Evolutionary conservation across 148 eudicot genomes (phyloP).

Genomic region (Nepenthes gracilis): DNA sequence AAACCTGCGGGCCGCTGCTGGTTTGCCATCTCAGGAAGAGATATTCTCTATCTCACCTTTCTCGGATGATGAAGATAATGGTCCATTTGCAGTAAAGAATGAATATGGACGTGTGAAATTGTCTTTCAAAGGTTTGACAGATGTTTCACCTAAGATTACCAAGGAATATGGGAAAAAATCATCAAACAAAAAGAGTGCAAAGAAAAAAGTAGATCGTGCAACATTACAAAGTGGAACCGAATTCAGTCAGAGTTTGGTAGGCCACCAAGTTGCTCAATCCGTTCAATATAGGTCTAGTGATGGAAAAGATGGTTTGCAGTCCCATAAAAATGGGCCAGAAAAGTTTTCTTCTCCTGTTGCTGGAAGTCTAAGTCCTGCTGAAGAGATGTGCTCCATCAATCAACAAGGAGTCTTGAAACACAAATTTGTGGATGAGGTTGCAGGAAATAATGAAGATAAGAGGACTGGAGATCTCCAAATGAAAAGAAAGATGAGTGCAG

Average conservation of each 20-base stretch:
- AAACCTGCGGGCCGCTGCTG: slow-evolving; percentile 89
- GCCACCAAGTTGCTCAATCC: slow-evolving; percentile 23
- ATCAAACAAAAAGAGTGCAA: slow-evolving; percentile 41
- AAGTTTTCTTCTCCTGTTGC: slow-evolving; percentile 1
- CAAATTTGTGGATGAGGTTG: slow-evolving; percentile 48
- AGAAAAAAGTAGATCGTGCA: slow-evolving; percentile 44
- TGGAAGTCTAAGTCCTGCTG: slow-evolving; percentile 41
- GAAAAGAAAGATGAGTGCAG: slow-evolving; percentile 35
- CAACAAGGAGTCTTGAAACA: slow-evolving; percentile 43
- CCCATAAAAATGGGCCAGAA: slow-evolving; percentile 19
- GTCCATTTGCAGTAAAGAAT: slow-evolving; percentile 31
- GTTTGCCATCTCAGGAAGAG: slow-evolving; percentile 88
- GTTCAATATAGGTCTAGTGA: slow-evolving; percentile 22
- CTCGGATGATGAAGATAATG: slow-evolving; percentile 89
- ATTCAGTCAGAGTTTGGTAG: slow-evolving; percentile 24
- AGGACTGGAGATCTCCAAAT: slow-evolving; percentile 33
- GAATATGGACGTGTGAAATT: slow-evolving; percentile 61
- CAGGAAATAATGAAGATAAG: slow-evolving; percentile 24
- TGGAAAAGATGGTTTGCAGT: slow-evolving; percentile 23
- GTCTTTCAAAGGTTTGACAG: slow-evolving; percentile 60
- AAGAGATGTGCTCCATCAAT: slow-evolving; percentile 29
- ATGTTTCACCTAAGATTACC: slow-evolving; percentile 61
- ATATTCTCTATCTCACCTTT: slow-evolving; percentile 84
- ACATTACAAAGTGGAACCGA: slow-evolving; percentile 21
- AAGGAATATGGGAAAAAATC: slow-evolving; percentile 59